These are phyloP conservation scores for Apiospora aurea DNA, from an alignment of 2,329 filamentous ascomycete species.

Conservation along the genomic window DNA sequence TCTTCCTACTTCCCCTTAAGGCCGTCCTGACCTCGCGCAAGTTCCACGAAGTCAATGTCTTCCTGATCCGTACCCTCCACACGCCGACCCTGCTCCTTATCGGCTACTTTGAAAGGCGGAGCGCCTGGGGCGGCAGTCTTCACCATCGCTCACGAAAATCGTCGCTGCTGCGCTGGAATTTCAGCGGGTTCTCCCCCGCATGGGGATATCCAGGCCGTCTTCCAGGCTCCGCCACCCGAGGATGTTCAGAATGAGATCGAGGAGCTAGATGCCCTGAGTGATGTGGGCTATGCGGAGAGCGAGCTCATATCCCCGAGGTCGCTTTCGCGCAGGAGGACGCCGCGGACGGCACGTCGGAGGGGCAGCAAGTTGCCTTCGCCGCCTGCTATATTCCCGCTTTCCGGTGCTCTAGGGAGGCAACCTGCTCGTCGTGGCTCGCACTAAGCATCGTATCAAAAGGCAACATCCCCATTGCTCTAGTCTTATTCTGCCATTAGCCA, in stretches of 20 bases:
- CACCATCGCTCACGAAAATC: background rate
- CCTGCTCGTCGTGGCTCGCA: background rate
- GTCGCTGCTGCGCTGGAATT: conserved; percentile 47
- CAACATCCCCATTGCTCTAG: no score
- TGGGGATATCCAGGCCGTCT: conserved; percentile 66
- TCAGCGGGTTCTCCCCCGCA: conserved; percentile 62
- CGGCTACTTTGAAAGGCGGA: conserved; percentile 65
- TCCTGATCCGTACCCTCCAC: conserved; percentile 68
- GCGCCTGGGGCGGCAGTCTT: conserved; percentile 42
- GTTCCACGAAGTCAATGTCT: conserved; percentile 77
- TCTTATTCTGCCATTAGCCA: no score
- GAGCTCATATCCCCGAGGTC: conserved; percentile 24
- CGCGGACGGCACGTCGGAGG: background rate
- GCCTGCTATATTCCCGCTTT: background rate
- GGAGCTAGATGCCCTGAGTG: conserved; percentile 43
- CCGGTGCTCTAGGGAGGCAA: background rate
- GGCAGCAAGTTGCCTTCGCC: conserved; percentile 20
- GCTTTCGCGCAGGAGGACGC: conserved; percentile 7
- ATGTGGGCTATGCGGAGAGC: conserved; percentile 34
- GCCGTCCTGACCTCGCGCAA: conserved; percentile 65
- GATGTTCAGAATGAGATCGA: conserved; percentile 44
- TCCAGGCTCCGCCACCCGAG: conserved; percentile 64
- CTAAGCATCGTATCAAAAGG: background rate
- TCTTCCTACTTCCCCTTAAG: conserved; percentile 70
- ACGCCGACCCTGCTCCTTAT: conserved; percentile 68